A percentile compares a stretch with the other conserved stretches of the same genome.
These are phyloP conservation scores for Endotrypanum monterogeii DNA, from an alignment of 208 protist species.

Conservation along the genomic window DNA sequence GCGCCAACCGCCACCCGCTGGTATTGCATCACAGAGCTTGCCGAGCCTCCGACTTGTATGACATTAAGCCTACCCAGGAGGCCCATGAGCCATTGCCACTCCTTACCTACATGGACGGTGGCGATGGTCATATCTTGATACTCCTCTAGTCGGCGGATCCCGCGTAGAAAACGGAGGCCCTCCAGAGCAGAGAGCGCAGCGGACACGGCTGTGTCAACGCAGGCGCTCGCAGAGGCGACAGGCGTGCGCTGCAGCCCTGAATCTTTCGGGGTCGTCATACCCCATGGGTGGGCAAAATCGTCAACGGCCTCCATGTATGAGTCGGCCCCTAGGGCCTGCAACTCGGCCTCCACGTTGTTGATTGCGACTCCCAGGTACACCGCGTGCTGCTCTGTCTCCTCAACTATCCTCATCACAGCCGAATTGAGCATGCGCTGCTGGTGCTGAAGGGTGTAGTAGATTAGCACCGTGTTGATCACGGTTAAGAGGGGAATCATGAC, in stretches of 20 bases:
- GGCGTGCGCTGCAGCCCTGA: background rate
- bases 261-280: conserved; percentile 8
- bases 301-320: background rate
- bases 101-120: conserved; percentile 30
- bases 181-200: background rate
- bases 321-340: conserved; percentile 11
- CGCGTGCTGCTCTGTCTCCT: conserved; percentile 36
- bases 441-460: conserved; percentile 44
- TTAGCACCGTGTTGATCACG: conserved; percentile 40
- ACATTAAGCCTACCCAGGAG: conserved; percentile 6
- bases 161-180: conserved; percentile 7
- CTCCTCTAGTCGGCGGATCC: conserved; percentile 22
- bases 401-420: conserved; percentile 29
- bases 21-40: conserved; percentile 1
- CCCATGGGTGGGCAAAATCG: background rate
- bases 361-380: conserved; percentile 20
- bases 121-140: conserved; percentile 19
- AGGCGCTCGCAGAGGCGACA: background rate
- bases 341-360: conserved; percentile 30
- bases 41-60: background rate
- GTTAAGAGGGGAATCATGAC: conserved; percentile 55
- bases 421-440: conserved; percentile 37
- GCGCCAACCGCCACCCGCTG: conserved; percentile 10
- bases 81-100: conserved; percentile 27
- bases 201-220: background rate